Percentiles rank a stretch among this genome's conserved stretches.
Evolutionary conservation across 352 stramenopile species (phyloP).

Genomic region (Phytophthora sojae): DNA sequence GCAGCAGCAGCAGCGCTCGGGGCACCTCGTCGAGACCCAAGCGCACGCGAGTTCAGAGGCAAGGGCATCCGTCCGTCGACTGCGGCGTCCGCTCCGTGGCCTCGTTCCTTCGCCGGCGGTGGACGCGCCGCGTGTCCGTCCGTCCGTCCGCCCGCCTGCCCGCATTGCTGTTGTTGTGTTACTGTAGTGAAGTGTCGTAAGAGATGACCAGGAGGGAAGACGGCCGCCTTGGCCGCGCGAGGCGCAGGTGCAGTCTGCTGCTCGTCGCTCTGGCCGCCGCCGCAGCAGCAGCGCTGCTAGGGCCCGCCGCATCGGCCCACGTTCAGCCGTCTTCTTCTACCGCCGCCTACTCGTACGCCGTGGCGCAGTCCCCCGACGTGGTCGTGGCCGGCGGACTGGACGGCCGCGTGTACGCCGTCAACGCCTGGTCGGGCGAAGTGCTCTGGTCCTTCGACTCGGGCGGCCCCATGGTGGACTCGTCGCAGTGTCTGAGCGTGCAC

Average conservation of each 20-base stretch:
- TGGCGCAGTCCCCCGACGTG: constrained; percentile 47
- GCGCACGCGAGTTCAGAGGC: not conserved
- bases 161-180: not conserved
- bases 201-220: not conserved
- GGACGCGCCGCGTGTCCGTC: not conserved
- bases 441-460: constrained; percentile 87
- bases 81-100: not conserved
- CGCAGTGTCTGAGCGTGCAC: constrained; percentile 41
- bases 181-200: not conserved
- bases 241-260: not conserved
- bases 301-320: not conserved
- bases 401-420: constrained; percentile 76
- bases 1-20: not conserved
- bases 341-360: constrained; percentile 26
- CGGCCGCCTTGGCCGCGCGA: not conserved
- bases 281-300: not conserved
- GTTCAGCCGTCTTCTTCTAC: not conserved
- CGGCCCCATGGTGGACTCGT: constrained; percentile 82
- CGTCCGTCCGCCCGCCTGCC: not conserved
- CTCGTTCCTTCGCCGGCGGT: not conserved
- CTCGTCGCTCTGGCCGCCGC: not conserved
- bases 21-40: not conserved
- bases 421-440: constrained; percentile 82
- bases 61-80: not conserved
- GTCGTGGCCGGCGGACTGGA: constrained; percentile 78